A percentile compares a stretch with the other conserved stretches of the same genome.
phyloP scores from a whole-genome alignment of 176 grass and related monocot species.

The Neostapfia colusana region DNA sequence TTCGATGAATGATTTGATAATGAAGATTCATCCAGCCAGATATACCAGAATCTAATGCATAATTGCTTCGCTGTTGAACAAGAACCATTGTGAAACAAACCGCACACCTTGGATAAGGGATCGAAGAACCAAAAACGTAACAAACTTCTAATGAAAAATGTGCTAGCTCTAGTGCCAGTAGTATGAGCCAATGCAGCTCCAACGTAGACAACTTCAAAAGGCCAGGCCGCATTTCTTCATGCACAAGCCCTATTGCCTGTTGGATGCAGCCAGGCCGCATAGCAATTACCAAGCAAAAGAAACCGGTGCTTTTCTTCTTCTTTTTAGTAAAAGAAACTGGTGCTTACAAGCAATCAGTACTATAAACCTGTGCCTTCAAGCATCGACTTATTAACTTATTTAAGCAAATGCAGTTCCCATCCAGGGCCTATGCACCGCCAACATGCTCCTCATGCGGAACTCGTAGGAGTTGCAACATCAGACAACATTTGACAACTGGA shows the following conservation, averaged over 20 bases:
- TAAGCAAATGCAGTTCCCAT: constrained; percentile 24
- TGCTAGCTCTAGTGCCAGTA: not conserved
- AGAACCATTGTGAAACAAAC: too few relatives aligned
- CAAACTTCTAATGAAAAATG: too few relatives aligned
- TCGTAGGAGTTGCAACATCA: constrained; percentile 23
- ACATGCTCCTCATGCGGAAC: constrained; percentile 11
- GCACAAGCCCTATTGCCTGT: not conserved
- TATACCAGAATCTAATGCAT: too few relatives aligned
- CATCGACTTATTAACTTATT: constrained; percentile 40
- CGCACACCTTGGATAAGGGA: too few relatives aligned
- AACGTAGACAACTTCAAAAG: not conserved
- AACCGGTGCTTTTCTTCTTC: too few relatives aligned
- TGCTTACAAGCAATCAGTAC: not conserved
- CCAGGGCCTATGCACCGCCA: constrained; percentile 2
- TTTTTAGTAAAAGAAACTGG: not conserved
- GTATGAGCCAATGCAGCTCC: not conserved
- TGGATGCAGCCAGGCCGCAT: not conserved
- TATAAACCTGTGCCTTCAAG: not conserved
- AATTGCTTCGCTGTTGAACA: too few relatives aligned
- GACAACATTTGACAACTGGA: not conserved
- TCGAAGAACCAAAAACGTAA: too few relatives aligned
- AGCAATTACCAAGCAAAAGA: not conserved
- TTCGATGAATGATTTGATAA: too few relatives aligned
- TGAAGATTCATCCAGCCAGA: too few relatives aligned
- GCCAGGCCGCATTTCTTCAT: not conserved